These are phyloP conservation scores for Colletotrichum musicola DNA, from an alignment of 2,329 filamentous ascomycete species.

Conservation along the genomic window DNA sequence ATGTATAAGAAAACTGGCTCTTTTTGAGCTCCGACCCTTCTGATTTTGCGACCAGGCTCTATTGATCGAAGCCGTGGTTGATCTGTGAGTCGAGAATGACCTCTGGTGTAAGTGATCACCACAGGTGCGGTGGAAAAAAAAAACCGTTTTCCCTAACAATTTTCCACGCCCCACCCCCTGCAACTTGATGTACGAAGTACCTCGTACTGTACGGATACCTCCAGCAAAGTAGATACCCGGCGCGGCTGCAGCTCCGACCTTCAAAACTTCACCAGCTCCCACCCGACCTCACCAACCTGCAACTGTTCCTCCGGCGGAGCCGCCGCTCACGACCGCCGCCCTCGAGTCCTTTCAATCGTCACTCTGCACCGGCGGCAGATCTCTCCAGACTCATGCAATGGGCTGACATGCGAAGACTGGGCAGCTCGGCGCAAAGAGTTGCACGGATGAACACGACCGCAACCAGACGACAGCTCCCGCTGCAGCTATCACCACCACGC, in stretches of 20 bases:
- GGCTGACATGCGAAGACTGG: conserved; percentile 38
- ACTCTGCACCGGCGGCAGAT: conserved; percentile 10
- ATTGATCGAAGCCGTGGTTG: too few species aligned
- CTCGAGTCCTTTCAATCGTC: background rate
- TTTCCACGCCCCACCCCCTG: background rate
- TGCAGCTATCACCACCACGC: conserved; percentile 12
- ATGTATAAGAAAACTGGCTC: background rate
- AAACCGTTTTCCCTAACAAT: background rate
- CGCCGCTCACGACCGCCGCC: background rate
- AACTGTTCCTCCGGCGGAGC: background rate
- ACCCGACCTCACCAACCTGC: background rate
- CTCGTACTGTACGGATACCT: background rate
- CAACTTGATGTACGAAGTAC: background rate
- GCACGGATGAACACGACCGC: conserved; percentile 34
- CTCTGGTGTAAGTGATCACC: background rate
- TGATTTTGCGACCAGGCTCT: too few species aligned
- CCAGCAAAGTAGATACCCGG: background rate
- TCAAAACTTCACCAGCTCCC: background rate
- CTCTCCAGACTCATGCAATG: conserved; percentile 36
- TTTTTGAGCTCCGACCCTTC: too few species aligned
- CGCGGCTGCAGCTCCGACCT: background rate
- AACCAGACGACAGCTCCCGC: conserved; percentile 34
- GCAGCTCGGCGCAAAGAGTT: conserved; percentile 35
- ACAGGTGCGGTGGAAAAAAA: background rate
- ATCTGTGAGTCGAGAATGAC: background rate